phyloP scores from a whole-genome alignment of 176 grass and related monocot species.

The Carex scoparia region DNA sequence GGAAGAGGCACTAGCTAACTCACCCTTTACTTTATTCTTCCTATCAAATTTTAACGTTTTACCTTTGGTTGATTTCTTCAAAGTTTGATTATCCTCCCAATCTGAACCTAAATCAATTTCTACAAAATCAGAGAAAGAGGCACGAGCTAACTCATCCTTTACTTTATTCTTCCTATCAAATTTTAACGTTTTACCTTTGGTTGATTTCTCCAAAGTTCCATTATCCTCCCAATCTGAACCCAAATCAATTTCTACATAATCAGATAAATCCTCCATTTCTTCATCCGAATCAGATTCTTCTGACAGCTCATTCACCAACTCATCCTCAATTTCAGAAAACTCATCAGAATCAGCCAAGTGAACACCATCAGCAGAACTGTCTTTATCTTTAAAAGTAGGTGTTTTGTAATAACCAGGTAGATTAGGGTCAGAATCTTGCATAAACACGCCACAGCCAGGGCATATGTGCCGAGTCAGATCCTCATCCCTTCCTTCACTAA shows the following conservation, averaged over 20 bases:
- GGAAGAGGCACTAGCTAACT: background rate
- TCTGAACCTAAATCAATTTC: constrained; percentile 26
- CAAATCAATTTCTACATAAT: constrained; percentile 22
- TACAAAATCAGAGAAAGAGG: constrained; percentile 5
- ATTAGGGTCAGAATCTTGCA: constrained; percentile 74
- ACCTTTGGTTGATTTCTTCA: background rate
- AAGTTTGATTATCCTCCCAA: background rate
- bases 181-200: background rate
- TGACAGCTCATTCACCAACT: background rate
- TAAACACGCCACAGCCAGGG: constrained; percentile 81
- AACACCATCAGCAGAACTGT: background rate
- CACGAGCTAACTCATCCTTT: background rate
- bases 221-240: constrained; percentile 21
- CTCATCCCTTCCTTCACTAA: constrained; percentile 45
- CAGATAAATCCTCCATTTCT: constrained; percentile 33
- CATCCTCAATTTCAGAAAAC: constrained; percentile 29
- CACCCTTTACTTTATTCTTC: background rate
- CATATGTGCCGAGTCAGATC: constrained; percentile 44
- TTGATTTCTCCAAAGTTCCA: background rate
- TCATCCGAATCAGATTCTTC: constrained; percentile 24
- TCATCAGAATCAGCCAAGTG: constrained; percentile 8
- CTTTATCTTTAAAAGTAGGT: constrained; percentile 28
- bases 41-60: background rate
- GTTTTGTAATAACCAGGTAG: constrained; percentile 76
- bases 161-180: background rate